Evolutionary conservation across 495 filamentous ascomycete species (phyloP).

Genomic region (Podospora bellae-mahoneyi): DNA sequence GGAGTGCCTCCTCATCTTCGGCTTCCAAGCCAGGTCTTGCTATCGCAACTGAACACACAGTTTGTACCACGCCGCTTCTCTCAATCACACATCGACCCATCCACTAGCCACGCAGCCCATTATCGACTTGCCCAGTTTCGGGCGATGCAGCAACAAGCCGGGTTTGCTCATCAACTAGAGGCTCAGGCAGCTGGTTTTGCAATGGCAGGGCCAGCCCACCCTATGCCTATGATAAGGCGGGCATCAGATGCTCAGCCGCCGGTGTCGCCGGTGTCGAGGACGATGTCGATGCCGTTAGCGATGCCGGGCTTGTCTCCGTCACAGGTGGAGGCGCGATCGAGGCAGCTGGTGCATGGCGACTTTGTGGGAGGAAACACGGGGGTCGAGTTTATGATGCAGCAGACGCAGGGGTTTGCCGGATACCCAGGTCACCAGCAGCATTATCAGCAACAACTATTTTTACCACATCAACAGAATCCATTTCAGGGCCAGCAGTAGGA

Average conservation of each 20-base stretch:
- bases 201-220: not conserved
- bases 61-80: not conserved
- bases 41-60: not conserved
- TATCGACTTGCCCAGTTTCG: not conserved
- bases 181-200: not conserved
- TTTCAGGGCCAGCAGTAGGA: not conserved
- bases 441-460: not conserved
- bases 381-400: not conserved
- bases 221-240: not conserved
- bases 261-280: slow-evolving; percentile 7
- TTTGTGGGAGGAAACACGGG: not conserved
- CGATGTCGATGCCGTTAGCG: slow-evolving; percentile 6
- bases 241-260: not conserved
- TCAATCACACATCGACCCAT: not conserved
- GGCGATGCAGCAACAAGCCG: not conserved
- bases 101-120: not conserved
- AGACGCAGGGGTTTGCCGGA: not conserved
- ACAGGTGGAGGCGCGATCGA: not conserved
- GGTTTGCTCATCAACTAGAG: not conserved
- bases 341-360: not conserved
- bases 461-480: not conserved
- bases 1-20: not conserved
- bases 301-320: slow-evolving; percentile 2
- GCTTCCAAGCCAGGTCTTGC: slow-evolving; percentile 5
- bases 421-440: not conserved